These are phyloP conservation scores for Neurospora sp. DNA, from an alignment of 495 filamentous ascomycete species.

Conservation along the genomic window DNA sequence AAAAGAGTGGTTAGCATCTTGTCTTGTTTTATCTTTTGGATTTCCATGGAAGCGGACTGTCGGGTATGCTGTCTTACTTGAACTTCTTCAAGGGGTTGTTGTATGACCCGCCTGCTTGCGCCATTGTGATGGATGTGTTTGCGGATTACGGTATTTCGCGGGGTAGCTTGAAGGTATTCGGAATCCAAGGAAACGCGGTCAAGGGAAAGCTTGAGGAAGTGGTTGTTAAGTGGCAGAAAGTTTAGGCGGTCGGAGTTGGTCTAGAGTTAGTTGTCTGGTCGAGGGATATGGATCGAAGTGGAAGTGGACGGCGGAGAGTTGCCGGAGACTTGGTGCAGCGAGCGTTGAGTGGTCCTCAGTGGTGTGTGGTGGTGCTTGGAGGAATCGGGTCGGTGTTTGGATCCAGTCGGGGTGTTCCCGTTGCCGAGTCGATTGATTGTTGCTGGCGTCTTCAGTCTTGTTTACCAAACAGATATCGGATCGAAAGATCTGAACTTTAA, in stretches of 20 bases:
- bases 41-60: neutral
- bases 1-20: slow-evolving; percentile 6
- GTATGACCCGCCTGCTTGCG: slow-evolving; percentile 66
- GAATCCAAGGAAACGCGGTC: neutral
- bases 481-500: neutral
- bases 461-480: neutral
- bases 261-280: neutral
- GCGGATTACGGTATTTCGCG: neutral
- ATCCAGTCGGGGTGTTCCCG: neutral
- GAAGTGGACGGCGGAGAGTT: neutral
- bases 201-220: neutral
- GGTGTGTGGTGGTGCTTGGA: neutral
- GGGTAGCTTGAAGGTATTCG: neutral
- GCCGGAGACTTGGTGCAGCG: neutral
- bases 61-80: slow-evolving; percentile 51
- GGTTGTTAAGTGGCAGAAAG: neutral
- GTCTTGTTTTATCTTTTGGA: neutral
- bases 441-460: neutral
- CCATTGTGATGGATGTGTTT: slow-evolving; percentile 24
- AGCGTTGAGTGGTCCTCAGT: neutral
- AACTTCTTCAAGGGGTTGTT: slow-evolving; percentile 99
- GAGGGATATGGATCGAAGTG: neutral
- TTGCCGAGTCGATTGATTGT: neutral
- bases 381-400: neutral
- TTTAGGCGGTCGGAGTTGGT: neutral